Conservation (phyloP, 2,329 filamentous ascomycete species). For the Venturia carpophila region DNA sequence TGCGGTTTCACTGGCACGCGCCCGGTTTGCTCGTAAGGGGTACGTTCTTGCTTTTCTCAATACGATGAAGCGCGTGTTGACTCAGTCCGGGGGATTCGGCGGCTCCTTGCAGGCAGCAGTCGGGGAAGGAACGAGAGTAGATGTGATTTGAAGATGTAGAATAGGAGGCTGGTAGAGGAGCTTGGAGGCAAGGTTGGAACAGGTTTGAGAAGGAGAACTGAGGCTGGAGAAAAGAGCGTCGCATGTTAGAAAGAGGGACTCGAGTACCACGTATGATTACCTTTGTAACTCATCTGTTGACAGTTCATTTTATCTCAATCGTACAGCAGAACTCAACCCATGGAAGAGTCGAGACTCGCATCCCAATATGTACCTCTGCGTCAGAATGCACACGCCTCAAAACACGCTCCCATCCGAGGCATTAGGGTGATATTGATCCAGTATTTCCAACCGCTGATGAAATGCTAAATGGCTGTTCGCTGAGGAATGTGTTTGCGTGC, state of each 20-base stretch:
- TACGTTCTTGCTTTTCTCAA: not conserved
- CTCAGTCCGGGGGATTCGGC: not conserved
- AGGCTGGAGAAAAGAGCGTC: not conserved
- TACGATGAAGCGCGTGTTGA: not conserved
- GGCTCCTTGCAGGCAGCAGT: not conserved
- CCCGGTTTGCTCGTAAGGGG: not conserved
- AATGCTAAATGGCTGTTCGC: not conserved
- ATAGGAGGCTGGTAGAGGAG: not conserved
- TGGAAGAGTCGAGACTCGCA: not conserved
- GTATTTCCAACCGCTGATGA: not conserved
- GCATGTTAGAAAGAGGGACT: not conserved
- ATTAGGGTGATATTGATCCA: not conserved
- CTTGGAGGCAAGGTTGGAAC: not conserved
- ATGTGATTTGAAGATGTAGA: not conserved
- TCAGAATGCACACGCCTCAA: not conserved
- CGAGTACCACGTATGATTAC: not conserved
- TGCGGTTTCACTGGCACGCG: conserved; percentile 1
- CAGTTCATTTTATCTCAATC: not conserved
- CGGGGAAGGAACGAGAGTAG: not conserved
- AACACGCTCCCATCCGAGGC: not conserved
- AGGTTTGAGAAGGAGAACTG: not conserved
- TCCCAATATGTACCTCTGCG: not conserved
- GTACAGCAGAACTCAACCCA: not conserved
- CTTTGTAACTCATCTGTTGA: not conserved
- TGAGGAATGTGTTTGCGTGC: not conserved